These are phyloP conservation scores for Fonsecaea erecta DNA, from an alignment of 2,329 filamentous ascomycete genomes.

Conservation along the genomic window DNA sequence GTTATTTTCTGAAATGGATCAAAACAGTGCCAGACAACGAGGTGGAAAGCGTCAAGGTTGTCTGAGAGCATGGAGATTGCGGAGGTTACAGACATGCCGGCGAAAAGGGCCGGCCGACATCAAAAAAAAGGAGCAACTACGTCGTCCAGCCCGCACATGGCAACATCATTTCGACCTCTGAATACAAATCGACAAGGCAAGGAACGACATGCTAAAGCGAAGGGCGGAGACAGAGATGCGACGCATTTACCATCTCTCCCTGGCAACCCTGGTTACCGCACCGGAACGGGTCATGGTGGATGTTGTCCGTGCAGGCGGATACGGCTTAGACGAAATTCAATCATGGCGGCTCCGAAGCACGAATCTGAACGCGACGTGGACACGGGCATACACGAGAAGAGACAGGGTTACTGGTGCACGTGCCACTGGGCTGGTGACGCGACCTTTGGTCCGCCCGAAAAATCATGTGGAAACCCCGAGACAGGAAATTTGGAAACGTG, in stretches of 20 bases:
- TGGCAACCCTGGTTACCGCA: too few species aligned
- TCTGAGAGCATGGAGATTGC: not conserved
- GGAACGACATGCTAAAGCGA: too few species aligned
- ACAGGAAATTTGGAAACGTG: not conserved
- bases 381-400: not conserved
- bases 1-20: slow-evolving; percentile 70
- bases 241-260: too few species aligned
- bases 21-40: slow-evolving; percentile 46
- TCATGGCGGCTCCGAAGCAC: not conserved
- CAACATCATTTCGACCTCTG: not conserved
- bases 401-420: not conserved
- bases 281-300: too few species aligned
- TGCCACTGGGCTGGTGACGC: not conserved
- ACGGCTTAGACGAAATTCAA: too few species aligned
- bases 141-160: not conserved
- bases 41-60: slow-evolving; percentile 11
- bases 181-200: not conserved
- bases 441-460: not conserved
- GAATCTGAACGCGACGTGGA: not conserved
- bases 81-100: not conserved
- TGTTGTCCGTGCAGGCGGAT: too few species aligned
- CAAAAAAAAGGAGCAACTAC: too few species aligned
- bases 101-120: not conserved
- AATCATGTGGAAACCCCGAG: not conserved
- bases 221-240: too few species aligned